A percentile compares a stretch with the other conserved stretches of the same genome.
These are phyloP conservation scores for Lecanicillium sp. DNA, from an alignment of 2,329 filamentous ascomycete species.

Conservation along the genomic window DNA sequence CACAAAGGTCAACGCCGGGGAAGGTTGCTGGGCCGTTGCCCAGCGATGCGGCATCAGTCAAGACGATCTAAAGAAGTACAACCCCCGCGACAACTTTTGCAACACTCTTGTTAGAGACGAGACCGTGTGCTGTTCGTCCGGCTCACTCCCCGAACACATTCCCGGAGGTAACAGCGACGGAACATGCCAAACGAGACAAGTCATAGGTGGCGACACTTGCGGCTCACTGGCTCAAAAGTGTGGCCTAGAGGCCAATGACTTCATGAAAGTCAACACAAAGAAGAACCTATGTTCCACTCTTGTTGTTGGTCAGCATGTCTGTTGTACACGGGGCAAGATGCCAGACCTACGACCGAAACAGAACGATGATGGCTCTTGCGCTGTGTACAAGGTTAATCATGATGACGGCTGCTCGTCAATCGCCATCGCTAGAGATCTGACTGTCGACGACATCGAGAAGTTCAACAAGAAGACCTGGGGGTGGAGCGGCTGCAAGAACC, in stretches of 20 bases:
- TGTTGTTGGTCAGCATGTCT: conserved; percentile 27
- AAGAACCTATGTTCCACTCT: conserved; percentile 25
- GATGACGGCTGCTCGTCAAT: conserved; percentile 33
- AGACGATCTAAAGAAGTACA: conserved; percentile 27
- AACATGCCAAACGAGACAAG: conserved; percentile 25
- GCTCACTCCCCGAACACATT: conserved; percentile 16
- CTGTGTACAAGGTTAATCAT: conserved; percentile 20
- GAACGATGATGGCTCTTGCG: conserved; percentile 25
- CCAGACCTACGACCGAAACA: conserved; percentile 31
- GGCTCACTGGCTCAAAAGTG: conserved; percentile 29
- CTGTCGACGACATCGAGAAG: conserved; percentile 29
- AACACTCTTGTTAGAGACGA: conserved; percentile 17
- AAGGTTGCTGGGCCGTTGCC: conserved; percentile 27
- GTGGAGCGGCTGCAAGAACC: conserved; percentile 27
- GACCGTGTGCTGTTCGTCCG: conserved; percentile 19
- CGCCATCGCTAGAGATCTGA: conserved; percentile 29
- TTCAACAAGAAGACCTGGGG: conserved; percentile 35
- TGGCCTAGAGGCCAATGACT: conserved; percentile 29
- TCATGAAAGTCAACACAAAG: conserved; percentile 28
- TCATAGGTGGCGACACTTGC: conserved; percentile 30
- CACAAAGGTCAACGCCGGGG: conserved; percentile 20
- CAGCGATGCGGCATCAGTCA: conserved; percentile 27
- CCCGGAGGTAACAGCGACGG: conserved; percentile 19
- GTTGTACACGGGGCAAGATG: conserved; percentile 30
- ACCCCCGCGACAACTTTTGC: conserved; percentile 21